Evolutionary conservation across 1,284 basidiomycete species (phyloP).

Genomic region (Pseudozyma pruni): DNA sequence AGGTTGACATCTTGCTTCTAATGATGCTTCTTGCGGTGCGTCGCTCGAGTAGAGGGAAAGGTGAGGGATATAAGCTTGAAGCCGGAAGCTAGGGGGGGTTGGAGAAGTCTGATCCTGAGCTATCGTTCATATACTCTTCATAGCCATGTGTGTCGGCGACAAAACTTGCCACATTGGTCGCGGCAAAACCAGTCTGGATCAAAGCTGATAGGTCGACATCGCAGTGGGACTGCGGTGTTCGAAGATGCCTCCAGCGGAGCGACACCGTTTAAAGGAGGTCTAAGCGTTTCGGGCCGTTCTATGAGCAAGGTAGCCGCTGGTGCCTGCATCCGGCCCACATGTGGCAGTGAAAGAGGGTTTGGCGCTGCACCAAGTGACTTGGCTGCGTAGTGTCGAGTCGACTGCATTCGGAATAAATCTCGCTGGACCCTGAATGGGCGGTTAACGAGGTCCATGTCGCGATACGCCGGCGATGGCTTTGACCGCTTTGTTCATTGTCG

Average conservation of each 20-base stretch:
- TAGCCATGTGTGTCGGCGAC: too few species aligned
- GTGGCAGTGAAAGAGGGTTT: neutral
- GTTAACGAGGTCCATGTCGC: neutral
- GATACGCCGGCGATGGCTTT: neutral
- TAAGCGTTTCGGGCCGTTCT: neutral
- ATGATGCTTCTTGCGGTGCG: too few species aligned
- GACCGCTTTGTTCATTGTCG: too few species aligned
- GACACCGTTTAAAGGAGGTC: too few species aligned
- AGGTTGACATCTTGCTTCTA: too few species aligned
- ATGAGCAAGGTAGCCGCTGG: neutral
- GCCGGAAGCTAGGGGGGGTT: neutral
- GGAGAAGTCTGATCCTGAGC: neutral
- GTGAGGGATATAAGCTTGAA: too few species aligned
- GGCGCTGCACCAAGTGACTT: slow-evolving; percentile 2
- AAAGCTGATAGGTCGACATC: too few species aligned
- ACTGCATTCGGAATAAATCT: neutral
- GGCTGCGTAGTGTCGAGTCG: neutral
- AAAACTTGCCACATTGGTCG: too few species aligned
- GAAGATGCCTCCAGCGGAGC: too few species aligned
- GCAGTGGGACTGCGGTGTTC: too few species aligned
- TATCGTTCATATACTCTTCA: neutral
- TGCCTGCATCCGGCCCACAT: neutral
- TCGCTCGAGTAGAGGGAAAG: too few species aligned
- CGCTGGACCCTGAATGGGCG: neutral
- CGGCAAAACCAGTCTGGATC: too few species aligned